Evolutionary conservation across 176 grass and related monocot species (phyloP).

Genomic region (Bothriochloa decipiens): DNA sequence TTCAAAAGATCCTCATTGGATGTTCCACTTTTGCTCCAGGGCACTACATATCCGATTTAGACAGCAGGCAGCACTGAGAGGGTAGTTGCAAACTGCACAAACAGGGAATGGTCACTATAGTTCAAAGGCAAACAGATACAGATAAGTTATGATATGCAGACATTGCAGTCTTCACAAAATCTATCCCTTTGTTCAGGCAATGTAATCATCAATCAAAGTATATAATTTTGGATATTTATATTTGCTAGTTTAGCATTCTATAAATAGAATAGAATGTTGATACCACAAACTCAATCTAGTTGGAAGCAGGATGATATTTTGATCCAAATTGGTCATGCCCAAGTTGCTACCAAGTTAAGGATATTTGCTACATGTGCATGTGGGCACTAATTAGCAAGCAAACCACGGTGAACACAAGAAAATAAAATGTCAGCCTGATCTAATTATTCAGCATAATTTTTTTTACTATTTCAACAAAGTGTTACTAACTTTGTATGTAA

Average conservation of each 20-base stretch:
- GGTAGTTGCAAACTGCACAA: conserved; percentile 86
- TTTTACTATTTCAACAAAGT: neutral
- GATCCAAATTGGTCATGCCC: neutral
- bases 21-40: conserved; percentile 95
- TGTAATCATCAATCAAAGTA: neutral
- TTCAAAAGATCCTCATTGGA: conserved; percentile 55
- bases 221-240: neutral
- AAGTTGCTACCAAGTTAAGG: neutral
- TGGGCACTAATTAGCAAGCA: neutral
- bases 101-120: conserved; percentile 16
- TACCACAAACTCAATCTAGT: neutral
- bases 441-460: neutral
- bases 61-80: conserved; percentile 92
- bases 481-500: conserved; percentile 85
- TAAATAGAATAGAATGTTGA: neutral
- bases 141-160: neutral
- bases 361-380: neutral
- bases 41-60: conserved; percentile 89
- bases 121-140: neutral
- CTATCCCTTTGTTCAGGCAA: neutral
- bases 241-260: neutral
- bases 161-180: neutral
- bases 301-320: neutral
- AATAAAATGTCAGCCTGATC: neutral
- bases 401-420: neutral